Conservation (phyloP, 1,284 basidiomycete genomes). For the Rhodotorula mucilaginosa region DNA sequence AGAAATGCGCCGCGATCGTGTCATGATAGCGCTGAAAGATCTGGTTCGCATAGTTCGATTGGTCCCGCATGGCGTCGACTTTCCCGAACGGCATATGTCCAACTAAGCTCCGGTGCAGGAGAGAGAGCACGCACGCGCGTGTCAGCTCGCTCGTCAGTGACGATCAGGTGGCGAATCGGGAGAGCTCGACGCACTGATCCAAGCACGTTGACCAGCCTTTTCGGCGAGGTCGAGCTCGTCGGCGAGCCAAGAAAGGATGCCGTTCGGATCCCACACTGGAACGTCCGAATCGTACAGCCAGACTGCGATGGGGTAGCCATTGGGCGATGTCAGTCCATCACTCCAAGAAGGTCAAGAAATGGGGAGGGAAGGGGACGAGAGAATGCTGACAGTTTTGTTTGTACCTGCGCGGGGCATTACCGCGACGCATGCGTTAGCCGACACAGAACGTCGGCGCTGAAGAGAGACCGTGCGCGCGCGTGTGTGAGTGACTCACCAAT, state of each 20-base stretch:
- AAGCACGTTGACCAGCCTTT: conserved; percentile 57
- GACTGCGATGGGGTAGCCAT: conserved; percentile 47
- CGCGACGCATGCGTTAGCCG: too few species aligned
- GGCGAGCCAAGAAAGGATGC: conserved; percentile 53
- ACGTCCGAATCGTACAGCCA: conserved; percentile 57
- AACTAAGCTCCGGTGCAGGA: conserved; percentile 20
- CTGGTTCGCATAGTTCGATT: conserved; percentile 53
- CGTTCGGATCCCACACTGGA: conserved; percentile 53
- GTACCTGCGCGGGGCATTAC: not conserved
- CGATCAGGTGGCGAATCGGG: too few species aligned
- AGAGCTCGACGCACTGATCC: conserved; percentile 42
- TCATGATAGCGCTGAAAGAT: conserved; percentile 60
- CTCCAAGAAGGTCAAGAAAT: not conserved
- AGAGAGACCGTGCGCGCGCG: too few species aligned
- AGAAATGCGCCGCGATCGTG: conserved; percentile 59
- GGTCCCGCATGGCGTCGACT: conserved; percentile 51
- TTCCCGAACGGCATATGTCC: conserved; percentile 51
- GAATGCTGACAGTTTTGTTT: conserved; percentile 7
- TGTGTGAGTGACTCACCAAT: conserved; percentile 49
- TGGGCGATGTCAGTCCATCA: not conserved
- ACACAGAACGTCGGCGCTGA: too few species aligned
- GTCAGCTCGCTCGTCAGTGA: not conserved
- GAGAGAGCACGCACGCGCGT: not conserved
- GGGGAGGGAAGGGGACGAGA: too few species aligned
- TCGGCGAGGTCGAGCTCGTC: conserved; percentile 60